Percentiles rank a stretch among this genome's conserved stretches.
Evolutionary conservation across 2,329 filamentous ascomycete species (phyloP).

Genomic region (Malbranchea cinnamomea): DNA sequence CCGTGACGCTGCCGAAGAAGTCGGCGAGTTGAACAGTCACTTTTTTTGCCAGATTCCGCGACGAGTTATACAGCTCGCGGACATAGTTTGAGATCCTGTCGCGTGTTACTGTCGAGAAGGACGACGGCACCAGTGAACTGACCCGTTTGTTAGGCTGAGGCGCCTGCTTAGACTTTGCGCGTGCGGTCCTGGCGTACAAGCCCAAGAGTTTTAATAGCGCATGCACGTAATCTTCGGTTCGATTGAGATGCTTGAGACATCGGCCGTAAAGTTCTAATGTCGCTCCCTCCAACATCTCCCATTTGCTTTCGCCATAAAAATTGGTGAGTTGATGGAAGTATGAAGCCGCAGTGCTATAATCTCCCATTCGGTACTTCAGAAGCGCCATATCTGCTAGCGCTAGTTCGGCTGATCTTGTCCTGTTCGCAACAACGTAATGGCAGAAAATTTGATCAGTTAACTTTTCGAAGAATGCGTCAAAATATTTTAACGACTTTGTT

Average conservation of each 20-base stretch:
- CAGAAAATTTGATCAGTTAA: slow-evolving; percentile 75
- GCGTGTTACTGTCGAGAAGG: slow-evolving; percentile 11
- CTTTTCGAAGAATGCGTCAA: slow-evolving; percentile 53
- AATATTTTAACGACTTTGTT: slow-evolving; percentile 46
- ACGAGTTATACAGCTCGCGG: slow-evolving; percentile 32
- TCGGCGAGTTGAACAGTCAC: slow-evolving; percentile 52
- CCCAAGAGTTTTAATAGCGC: slow-evolving; percentile 53
- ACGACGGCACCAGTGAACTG: slow-evolving; percentile 15
- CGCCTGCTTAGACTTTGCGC: slow-evolving; percentile 19
- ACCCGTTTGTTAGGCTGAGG: slow-evolving; percentile 1
- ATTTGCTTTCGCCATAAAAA: slow-evolving; percentile 63
- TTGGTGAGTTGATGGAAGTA: slow-evolving; percentile 68
- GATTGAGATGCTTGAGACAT: slow-evolving; percentile 63
- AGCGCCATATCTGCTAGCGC: slow-evolving; percentile 75
- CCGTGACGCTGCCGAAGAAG: slow-evolving; percentile 56
- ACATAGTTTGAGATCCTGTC: slow-evolving; percentile 20
- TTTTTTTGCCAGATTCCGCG: slow-evolving; percentile 41
- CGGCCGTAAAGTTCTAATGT: slow-evolving; percentile 75
- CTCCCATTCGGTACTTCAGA: slow-evolving; percentile 60
- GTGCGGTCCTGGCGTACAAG: slow-evolving; percentile 21
- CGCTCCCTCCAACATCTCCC: slow-evolving; percentile 64
- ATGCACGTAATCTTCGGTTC: slow-evolving; percentile 64
- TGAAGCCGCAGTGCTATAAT: slow-evolving; percentile 57
- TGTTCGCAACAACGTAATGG: slow-evolving; percentile 66
- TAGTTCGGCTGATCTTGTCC: slow-evolving; percentile 60